These are phyloP conservation scores for Dendrobium officinale DNA, from an alignment of 106 monocot species.

Conservation along the genomic window DNA sequence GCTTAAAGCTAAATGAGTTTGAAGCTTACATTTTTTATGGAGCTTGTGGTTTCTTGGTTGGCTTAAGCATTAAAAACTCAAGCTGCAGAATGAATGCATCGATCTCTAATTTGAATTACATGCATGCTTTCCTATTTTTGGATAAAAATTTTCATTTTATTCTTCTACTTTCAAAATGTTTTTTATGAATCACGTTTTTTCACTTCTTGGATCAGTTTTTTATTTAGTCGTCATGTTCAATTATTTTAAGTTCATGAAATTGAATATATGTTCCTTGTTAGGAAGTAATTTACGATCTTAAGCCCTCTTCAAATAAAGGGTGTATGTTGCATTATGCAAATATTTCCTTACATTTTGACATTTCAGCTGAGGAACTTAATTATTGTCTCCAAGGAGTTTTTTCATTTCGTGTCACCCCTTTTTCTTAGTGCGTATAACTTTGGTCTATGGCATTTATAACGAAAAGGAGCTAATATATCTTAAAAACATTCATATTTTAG, in stretches of 20 bases:
- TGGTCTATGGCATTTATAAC: not conserved
- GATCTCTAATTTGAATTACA: not conserved
- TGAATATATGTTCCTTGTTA: not conserved
- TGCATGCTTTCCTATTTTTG: not conserved
- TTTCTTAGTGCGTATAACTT: not conserved
- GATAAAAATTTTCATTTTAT: not conserved
- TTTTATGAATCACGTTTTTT: not conserved
- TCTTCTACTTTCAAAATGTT: not conserved
- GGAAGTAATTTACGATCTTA: not conserved
- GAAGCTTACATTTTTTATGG: not conserved
- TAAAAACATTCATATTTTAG: not conserved
- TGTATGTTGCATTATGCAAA: too few relatives aligned
- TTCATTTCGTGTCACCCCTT: not conserved
- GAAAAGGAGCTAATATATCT: not conserved
- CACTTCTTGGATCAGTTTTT: not conserved
- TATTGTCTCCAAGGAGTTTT: not conserved
- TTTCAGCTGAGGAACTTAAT: not conserved
- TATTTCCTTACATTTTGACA: not conserved
- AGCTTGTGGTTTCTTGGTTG: not conserved
- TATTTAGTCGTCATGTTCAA: not conserved
- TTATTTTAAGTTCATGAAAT: too few relatives aligned
- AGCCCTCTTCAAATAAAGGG: not conserved
- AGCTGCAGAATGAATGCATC: too few relatives aligned
- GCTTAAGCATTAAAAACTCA: not conserved
- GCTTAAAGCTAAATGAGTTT: slow-evolving; percentile 1